Conservation (phyloP, 768 basidiomycete genomes). For the Tulasnella sp. region DNA sequence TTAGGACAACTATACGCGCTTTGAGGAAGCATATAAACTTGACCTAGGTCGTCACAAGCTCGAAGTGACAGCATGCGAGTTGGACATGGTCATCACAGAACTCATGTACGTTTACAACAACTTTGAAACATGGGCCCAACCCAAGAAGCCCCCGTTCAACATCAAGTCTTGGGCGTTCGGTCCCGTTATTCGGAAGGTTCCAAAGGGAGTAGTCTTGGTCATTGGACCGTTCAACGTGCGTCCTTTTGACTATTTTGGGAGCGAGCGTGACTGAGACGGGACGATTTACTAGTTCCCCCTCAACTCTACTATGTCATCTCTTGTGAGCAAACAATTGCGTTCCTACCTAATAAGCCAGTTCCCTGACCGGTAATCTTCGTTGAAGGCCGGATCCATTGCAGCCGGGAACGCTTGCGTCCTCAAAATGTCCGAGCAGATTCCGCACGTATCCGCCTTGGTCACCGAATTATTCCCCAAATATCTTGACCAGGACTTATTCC, state of each 20-base stretch:
- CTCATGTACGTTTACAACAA: constrained; percentile 52
- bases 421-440: constrained; percentile 72
- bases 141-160: constrained; percentile 53
- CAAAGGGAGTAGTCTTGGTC: constrained; percentile 46
- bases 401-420: constrained; percentile 68
- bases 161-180: constrained; percentile 56
- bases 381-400: constrained; percentile 58
- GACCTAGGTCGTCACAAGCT: constrained; percentile 63
- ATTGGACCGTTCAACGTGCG: constrained; percentile 35
- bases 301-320: not conserved
- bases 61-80: constrained; percentile 64
- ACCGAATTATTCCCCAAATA: constrained; percentile 70
- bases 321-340: not conserved
- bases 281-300: not conserved
- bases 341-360: not conserved
- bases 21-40: constrained; percentile 52
- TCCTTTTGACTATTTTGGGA: not conserved
- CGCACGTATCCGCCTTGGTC: constrained; percentile 53
- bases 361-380: not conserved
- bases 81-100: constrained; percentile 50
- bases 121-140: constrained; percentile 71
- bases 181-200: constrained; percentile 64
- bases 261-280: not conserved
- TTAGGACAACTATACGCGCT: constrained; percentile 53
- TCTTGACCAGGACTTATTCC: constrained; percentile 60